A percentile compares a stretch with the other conserved stretches of the same genome.
Evolutionary conservation across 1,284 basidiomycete genomes (phyloP).

Genomic region (Ceratobasidium sp.): DNA sequence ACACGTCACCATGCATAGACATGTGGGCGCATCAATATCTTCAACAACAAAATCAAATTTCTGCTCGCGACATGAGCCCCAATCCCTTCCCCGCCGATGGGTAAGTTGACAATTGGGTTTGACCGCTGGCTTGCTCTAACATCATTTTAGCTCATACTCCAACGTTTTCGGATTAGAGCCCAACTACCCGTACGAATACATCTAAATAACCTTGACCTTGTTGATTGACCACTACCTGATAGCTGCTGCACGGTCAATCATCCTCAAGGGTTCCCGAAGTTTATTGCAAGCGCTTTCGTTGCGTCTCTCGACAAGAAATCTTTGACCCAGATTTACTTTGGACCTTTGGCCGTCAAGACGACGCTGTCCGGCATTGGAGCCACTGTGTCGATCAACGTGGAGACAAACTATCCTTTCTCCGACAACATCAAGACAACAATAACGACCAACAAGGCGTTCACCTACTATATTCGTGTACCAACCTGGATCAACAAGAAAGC

Average conservation of each 20-base stretch:
- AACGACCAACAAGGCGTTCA: slow-evolving; percentile 61
- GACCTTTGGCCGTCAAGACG: slow-evolving; percentile 61
- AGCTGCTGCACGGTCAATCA: slow-evolving; percentile 71
- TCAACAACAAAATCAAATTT: slow-evolving; percentile 39
- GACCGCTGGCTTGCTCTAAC: neutral
- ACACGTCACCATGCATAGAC: slow-evolving; percentile 1
- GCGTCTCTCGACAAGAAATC: slow-evolving; percentile 62
- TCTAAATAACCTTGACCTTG: neutral
- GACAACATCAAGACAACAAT: slow-evolving; percentile 64
- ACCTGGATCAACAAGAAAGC: slow-evolving; percentile 63
- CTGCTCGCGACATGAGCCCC: slow-evolving; percentile 27
- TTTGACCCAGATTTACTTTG: slow-evolving; percentile 67
- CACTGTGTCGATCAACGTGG: slow-evolving; percentile 59
- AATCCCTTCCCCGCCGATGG: slow-evolving; percentile 40
- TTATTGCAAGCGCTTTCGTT: slow-evolving; percentile 67
- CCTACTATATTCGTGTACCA: slow-evolving; percentile 66
- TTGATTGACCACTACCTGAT: neutral
- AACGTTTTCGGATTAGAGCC: slow-evolving; percentile 49
- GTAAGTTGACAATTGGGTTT: neutral
- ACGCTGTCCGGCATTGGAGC: slow-evolving; percentile 59
- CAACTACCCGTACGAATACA: slow-evolving; percentile 53
- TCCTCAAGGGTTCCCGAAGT: slow-evolving; percentile 69
- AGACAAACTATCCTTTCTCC: slow-evolving; percentile 67
- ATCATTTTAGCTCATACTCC: slow-evolving; percentile 28
- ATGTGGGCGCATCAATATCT: slow-evolving; percentile 41